Percentiles rank a stretch among this genome's conserved stretches.
These are phyloP conservation scores for Annulohypoxylon truncatum DNA, from an alignment of 2,329 filamentous ascomycete species.

Conservation along the genomic window DNA sequence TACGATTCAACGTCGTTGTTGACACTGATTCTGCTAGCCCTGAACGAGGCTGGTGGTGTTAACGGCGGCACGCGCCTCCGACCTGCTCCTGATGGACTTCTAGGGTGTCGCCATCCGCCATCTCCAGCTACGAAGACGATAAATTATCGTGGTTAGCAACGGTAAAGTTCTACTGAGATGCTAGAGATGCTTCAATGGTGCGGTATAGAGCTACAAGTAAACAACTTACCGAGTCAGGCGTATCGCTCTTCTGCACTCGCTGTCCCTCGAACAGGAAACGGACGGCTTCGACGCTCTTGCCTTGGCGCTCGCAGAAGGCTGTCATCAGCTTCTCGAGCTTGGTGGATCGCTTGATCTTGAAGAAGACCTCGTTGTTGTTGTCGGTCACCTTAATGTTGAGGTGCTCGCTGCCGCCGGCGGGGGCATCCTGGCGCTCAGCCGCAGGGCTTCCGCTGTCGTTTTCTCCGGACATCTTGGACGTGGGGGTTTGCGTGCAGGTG, in stretches of 20 bases:
- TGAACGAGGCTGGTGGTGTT: conserved; percentile 10
- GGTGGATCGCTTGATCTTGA: conserved; percentile 99
- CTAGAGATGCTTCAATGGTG: not conserved
- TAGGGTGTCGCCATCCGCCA: conserved; percentile 94
- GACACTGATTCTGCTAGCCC: not conserved
- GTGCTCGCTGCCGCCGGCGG: conserved; percentile 75
- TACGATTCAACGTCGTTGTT: not conserved
- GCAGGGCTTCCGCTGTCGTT: conserved; percentile 63
- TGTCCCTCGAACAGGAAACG: conserved; percentile 97
- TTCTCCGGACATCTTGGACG: conserved; percentile 61
- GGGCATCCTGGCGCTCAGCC: conserved; percentile 55
- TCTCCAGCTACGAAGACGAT: conserved; percentile 78
- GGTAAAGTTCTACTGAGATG: conserved; percentile 9
- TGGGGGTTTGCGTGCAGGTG: not conserved
- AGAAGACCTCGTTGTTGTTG: conserved; percentile 99
- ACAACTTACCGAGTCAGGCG: conserved; percentile 84
- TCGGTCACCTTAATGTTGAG: conserved; percentile 99
- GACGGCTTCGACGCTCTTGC: conserved; percentile 85
- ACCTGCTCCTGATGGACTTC: conserved; percentile 99
- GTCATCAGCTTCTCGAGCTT: conserved; percentile 98
- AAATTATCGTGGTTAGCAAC: conserved; percentile 39
- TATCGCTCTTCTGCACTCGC: conserved; percentile 88
- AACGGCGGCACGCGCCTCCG: conserved; percentile 67
- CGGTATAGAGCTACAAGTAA: not conserved
- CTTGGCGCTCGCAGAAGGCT: conserved; percentile 96